Evolutionary conservation across 768 basidiomycete species (phyloP).

Genomic region (Pleurotus salmoneostramineus): DNA sequence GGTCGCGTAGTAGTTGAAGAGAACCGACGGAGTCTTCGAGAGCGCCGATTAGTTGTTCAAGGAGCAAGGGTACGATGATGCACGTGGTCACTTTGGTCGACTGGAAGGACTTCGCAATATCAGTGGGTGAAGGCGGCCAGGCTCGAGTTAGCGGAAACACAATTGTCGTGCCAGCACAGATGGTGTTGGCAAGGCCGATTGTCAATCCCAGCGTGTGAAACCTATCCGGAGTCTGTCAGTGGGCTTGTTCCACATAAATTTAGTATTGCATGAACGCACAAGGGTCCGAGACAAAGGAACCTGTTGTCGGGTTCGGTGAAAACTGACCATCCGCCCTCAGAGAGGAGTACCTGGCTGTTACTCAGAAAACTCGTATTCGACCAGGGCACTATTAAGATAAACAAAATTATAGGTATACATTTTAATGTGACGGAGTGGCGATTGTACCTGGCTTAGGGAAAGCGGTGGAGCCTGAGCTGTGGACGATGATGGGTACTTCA

Average conservation of each 20-base stretch:
- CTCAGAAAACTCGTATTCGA: slow-evolving; percentile 9
- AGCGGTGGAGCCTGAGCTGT: slow-evolving; percentile 12
- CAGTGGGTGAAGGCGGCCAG: slow-evolving; percentile 14
- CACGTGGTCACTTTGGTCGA: slow-evolving; percentile 4
- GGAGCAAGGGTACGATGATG: slow-evolving; percentile 9
- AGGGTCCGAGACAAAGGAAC: slow-evolving; percentile 12
- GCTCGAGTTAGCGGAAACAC: slow-evolving; percentile 10
- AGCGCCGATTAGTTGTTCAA: slow-evolving; percentile 7
- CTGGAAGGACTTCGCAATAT: slow-evolving; percentile 10
- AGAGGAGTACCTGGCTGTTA: slow-evolving; percentile 11
- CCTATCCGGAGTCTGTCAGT: background rate
- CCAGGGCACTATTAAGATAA: slow-evolving; percentile 8
- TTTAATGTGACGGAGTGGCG: background rate
- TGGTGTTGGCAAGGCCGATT: slow-evolving; percentile 8
- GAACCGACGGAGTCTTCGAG: slow-evolving; percentile 3
- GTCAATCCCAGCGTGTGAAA: slow-evolving; percentile 12
- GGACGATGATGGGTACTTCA: slow-evolving; percentile 9
- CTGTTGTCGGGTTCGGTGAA: slow-evolving; percentile 12
- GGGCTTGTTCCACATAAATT: background rate
- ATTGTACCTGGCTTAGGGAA: slow-evolving; percentile 13
- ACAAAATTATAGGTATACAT: background rate
- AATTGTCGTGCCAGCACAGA: slow-evolving; percentile 11
- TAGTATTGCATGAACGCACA: slow-evolving; percentile 5
- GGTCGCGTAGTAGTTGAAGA: background rate
- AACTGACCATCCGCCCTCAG: slow-evolving; percentile 11